Conservation (phyloP, 1,284 basidiomycete species). For the Rhizopogon parksii region DNA sequence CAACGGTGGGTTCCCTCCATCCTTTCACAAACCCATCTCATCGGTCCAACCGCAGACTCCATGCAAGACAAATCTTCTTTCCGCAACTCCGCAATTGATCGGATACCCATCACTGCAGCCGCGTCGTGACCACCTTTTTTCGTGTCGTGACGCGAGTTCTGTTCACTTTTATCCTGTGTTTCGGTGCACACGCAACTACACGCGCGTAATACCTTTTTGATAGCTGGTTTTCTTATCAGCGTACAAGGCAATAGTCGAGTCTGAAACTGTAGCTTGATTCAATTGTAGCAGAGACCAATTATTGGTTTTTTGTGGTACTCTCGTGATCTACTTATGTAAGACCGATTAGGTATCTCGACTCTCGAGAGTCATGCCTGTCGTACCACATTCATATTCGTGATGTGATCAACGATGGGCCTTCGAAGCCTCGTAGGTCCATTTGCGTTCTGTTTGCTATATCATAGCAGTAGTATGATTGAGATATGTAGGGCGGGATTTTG, state of each 20-base stretch:
- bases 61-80: slow-evolving; percentile 81
- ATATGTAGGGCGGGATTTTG: no score
- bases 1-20: slow-evolving; percentile 50
- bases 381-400: no score
- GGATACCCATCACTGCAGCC: slow-evolving; percentile 31
- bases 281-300: background rate
- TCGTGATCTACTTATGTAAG: no score
- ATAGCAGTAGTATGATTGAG: no score
- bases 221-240: background rate
- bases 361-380: no score
- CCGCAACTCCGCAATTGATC: slow-evolving; percentile 58
- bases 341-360: no score
- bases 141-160: background rate
- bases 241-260: background rate
- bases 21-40: background rate
- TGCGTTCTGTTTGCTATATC: no score
- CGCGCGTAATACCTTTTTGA: background rate
- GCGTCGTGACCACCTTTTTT: slow-evolving; percentile 13
- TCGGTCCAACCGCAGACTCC: slow-evolving; percentile 45
- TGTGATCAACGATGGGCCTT: no score
- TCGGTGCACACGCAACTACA: background rate
- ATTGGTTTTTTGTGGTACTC: background rate
- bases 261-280: slow-evolving; percentile 1
- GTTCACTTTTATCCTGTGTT: background rate
- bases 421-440: no score